Evolutionary conservation across 179 eudicot species (phyloP), one percentile per base, ranked within the genome.

Genomic region (Vitellaria paradoxa): DNA sequence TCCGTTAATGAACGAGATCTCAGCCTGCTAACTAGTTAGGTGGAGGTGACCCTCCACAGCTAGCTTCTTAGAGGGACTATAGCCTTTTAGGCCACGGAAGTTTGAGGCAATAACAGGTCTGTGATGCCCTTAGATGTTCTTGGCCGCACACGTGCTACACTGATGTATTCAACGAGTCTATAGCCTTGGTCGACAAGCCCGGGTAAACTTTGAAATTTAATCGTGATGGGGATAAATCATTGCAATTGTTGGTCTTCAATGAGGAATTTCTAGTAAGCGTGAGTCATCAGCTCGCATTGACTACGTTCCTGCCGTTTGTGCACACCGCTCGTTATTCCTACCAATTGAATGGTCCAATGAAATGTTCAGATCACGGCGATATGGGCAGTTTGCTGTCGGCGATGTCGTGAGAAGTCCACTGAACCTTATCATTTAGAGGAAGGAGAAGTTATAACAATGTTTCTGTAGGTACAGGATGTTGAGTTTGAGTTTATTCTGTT

Each of bases 81-180:
- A 76, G 83, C 79, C 73, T 50, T 80, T 52, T 42, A 81, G 71
- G 84, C 73, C 80, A 77, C 12, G 75, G 63, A 80, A 80, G 79
- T 80, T 70, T 80, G 83, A 80, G 80, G 83, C 76, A 80, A 80
- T 71, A 80, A 80, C 76, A 76, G 73, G 79, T 80, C 77, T 80
- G 73, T 81, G 84, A 77, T 81, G 78, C 81, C 78, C 81, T 78
- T 78, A 73, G 72, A 78, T 82, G 85, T 82, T 79, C 77, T 76
- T 75, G 85, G 81, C 85, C 73, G 81, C 78, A 83, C 76, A 76
- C 78, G 79, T 81, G 60, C 86, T 83, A 86, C 88, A 83, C 86
- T 83, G 83, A 86, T 83, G 86, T 81, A 83, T 81, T 86, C 83
- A 83, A 81, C 75, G 83, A 86, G 86, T 83, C 53, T 81, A 86